Evolutionary conservation across 2,329 filamentous ascomycete genomes (phyloP).

Genomic region (Aspergillus transmontanensis): DNA sequence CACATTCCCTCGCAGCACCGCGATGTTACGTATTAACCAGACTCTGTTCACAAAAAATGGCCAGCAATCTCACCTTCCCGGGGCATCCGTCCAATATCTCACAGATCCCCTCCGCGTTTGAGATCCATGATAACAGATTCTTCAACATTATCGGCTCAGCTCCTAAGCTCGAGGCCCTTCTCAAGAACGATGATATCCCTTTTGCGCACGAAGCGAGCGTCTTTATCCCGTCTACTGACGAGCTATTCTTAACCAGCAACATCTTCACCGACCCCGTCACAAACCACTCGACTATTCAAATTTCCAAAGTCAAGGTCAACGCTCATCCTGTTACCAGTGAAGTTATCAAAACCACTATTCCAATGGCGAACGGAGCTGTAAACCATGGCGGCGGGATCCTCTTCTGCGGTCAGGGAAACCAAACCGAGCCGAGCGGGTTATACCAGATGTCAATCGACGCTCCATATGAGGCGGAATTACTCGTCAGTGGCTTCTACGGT

Average conservation of each 20-base stretch:
- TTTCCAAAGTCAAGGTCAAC: slow-evolving; percentile 21
- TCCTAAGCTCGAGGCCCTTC: slow-evolving; percentile 42
- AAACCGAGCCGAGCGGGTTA: slow-evolving; percentile 23
- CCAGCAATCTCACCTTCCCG: neutral
- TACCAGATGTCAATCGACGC: slow-evolving; percentile 25
- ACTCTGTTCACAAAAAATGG: neutral
- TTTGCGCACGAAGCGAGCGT: slow-evolving; percentile 55
- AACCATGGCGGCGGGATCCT: slow-evolving; percentile 38
- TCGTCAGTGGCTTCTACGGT: slow-evolving; percentile 37
- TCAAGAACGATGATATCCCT: slow-evolving; percentile 43
- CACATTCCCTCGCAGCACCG: neutral
- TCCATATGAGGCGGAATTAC: neutral
- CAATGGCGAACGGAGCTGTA: slow-evolving; percentile 54
- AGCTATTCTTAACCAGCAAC: slow-evolving; percentile 46
- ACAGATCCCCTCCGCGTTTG: slow-evolving; percentile 4
- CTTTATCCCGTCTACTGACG: slow-evolving; percentile 37
- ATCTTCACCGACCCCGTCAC: slow-evolving; percentile 19
- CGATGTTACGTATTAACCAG: neutral
- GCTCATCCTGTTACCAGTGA: slow-evolving; percentile 28
- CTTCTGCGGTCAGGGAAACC: slow-evolving; percentile 47
- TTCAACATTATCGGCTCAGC: slow-evolving; percentile 37
- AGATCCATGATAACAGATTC: slow-evolving; percentile 25
- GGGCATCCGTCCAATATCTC: neutral
- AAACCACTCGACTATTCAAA: slow-evolving; percentile 21
- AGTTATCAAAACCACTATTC: slow-evolving; percentile 40